A percentile compares a stretch with the other conserved stretches of the same genome.
phyloP scores from a whole-genome alignment of 208 protist species.

The Balamuthia mandrillaris region DNA sequence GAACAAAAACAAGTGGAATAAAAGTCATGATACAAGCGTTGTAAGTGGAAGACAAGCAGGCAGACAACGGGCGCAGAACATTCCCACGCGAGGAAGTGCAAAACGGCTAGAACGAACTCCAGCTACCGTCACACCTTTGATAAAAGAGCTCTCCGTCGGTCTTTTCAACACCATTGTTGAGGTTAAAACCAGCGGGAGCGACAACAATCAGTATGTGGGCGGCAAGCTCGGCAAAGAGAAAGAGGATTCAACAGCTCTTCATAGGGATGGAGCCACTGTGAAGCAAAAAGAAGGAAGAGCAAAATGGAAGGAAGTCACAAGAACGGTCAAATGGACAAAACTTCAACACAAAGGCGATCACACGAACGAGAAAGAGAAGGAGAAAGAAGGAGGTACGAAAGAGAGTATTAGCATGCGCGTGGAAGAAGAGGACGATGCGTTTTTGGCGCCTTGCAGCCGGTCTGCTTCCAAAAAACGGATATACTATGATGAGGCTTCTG shows the following conservation, averaged over 20 bases:
- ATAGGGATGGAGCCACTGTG: neutral
- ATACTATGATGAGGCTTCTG: no score
- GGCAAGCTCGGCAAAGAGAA: neutral
- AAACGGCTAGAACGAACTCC: conserved; percentile 15
- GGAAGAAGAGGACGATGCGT: no score
- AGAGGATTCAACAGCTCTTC: neutral
- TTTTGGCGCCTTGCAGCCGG: no score
- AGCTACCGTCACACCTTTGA: neutral
- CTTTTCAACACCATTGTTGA: neutral
- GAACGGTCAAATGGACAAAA: no score
- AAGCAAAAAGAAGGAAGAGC: no score
- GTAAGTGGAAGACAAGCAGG: neutral
- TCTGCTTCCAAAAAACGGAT: no score
- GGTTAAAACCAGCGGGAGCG: neutral
- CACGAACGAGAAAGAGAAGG: no score
- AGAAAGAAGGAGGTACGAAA: no score
- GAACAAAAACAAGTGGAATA: neutral
- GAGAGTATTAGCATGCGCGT: no score
- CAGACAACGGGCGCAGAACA: neutral
- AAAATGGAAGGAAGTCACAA: no score
- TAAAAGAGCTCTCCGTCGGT: neutral
- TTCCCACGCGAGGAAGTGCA: neutral
- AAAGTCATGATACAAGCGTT: neutral
- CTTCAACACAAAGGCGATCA: no score
- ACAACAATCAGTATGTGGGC: neutral